Base-by-base conservation (phyloP, 2,329 filamentous ascomycete species). In the Talaromyces sp. region DNA sequence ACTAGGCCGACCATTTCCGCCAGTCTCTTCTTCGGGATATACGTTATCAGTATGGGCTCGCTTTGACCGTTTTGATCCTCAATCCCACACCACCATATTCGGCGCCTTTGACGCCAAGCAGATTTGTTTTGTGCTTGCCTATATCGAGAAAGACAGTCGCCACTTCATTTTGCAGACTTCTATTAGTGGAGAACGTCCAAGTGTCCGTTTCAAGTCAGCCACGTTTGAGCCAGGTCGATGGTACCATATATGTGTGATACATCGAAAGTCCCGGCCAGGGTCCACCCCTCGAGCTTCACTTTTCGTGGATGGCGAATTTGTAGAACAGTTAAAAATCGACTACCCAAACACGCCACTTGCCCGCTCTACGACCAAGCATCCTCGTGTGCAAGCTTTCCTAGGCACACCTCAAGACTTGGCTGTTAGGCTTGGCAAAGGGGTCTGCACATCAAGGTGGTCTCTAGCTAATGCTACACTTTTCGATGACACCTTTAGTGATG, bases 151-250 rank as follows among this genome's bases (percentile, higher is more conserved):
- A 71, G 93, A 97, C 73, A 96, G 92, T 1, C 90, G 85, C 63
- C 95, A 96, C 75, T 90, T 99, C 67, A 99, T 99, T 67, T 80
- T 99, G 6, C 95, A 99, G 77, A 98, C 96, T 8, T 97, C 95
- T 19, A 90, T 98, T 63, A 91, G 87, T 58, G 92, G 92, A 9
- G 83, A 87, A 58, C 86, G 90, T 62, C 93, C 95, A 2, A 98
- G 93, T 74, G 91, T 99, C 54, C 87, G 95, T 60, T 99, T 99
- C 81, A 96, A 95, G 73, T 89, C 89, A 2, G 85, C 88, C 11
- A 80, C 83, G 0, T 98, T 99, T 70, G 81, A 87, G 67, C 83
- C 90, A 65, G 85, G 87, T 59, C 83, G 81, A 68, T 99, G 95
- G 95, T 99, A 99, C 74, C 95, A 99, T 74, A 85, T 99, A 68